phyloP scores from a whole-genome alignment of 345 rosid genomes.

The Alliaria petiolata region DNA sequence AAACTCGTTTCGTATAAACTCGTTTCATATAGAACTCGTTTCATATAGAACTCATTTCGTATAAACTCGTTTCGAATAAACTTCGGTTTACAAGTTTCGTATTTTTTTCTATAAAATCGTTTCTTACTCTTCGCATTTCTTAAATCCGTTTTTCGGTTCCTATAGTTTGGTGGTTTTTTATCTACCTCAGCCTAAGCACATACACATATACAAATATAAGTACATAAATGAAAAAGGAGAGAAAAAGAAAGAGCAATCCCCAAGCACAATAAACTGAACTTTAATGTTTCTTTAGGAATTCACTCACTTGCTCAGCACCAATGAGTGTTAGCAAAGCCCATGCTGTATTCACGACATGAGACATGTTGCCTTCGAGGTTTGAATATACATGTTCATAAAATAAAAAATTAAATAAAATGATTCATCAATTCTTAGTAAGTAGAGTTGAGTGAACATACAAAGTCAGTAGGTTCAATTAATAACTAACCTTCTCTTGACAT shows the following conservation, averaged over 20 bases:
- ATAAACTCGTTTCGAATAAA: too few relatives aligned
- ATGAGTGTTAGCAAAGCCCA: conserved; percentile 68
- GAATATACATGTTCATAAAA: conserved; percentile 44
- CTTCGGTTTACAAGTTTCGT: too few relatives aligned
- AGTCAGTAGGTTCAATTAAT: too few relatives aligned
- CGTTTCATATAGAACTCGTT: too few relatives aligned
- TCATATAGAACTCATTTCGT: too few relatives aligned
- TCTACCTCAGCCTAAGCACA: conserved; percentile 56
- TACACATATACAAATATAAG: neutral
- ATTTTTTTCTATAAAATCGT: too few relatives aligned
- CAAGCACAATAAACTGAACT: neutral
- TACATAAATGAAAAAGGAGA: neutral
- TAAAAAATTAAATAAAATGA: neutral
- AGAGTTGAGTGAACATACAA: neutral
- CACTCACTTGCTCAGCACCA: conserved; percentile 60
- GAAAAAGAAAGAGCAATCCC: neutral
- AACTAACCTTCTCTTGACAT: conserved; percentile 74
- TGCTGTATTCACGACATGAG: conserved; percentile 59
- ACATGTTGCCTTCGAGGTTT: conserved; percentile 45
- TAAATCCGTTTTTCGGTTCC: too few relatives aligned
- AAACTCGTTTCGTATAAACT: too few relatives aligned
- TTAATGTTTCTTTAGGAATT: neutral
- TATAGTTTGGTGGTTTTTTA: conserved; percentile 50
- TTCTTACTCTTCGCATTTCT: too few relatives aligned
- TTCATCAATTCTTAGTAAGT: neutral